Evolutionary conservation across 805 yeast species (phyloP), one percentile per base, ranked within the genome.

Genomic region (Priceomyces castillae): DNA sequence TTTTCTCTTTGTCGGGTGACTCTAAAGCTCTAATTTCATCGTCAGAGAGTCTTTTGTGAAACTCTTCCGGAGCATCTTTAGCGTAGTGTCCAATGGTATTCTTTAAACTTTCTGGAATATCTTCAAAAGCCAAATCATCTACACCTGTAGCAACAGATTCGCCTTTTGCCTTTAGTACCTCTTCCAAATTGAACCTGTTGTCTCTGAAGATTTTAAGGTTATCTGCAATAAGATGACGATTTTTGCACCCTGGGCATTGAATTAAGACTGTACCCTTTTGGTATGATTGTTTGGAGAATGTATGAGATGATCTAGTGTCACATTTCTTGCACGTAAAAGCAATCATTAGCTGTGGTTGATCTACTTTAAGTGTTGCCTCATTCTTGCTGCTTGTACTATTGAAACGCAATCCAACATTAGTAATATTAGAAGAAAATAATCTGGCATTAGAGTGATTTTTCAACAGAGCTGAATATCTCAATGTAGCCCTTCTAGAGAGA

Each of bases 261-360:
- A 92, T 84, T 40, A 89, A 67, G 2, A 92, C 96, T 0, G 96
- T 83, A 1, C 98, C 98, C 7, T 73, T 69, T 11, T 84, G 79
- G 60, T 92, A 92, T 0, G 97, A 90, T 64, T 92, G 98, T 52
- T 90, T 90, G 4, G 96, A 85, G 57, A 92, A 84, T n/a, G 84
- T 76, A 58, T 92, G 98, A 3, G 90, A 81, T 0, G 97, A 89
- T 43, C 97, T 71, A 2, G 85, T 78, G 37, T 80, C 75, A 65
- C 98, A 92, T 51, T 81, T 80, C 60, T 90, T 92, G 66, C 98
- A 92, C 0, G 97, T 92, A 67, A 92, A 90, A 0, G 96, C 92
- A 17, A 92, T 76, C 84, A 89, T 84, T 49, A 87, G 70, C 61
- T 83, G 80, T 2, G 95, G 96, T 48, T 84, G 80, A 41, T 86